phyloP scores from a whole-genome alignment of 2,329 filamentous ascomycete species.

The Aspergillus amoenus region DNA sequence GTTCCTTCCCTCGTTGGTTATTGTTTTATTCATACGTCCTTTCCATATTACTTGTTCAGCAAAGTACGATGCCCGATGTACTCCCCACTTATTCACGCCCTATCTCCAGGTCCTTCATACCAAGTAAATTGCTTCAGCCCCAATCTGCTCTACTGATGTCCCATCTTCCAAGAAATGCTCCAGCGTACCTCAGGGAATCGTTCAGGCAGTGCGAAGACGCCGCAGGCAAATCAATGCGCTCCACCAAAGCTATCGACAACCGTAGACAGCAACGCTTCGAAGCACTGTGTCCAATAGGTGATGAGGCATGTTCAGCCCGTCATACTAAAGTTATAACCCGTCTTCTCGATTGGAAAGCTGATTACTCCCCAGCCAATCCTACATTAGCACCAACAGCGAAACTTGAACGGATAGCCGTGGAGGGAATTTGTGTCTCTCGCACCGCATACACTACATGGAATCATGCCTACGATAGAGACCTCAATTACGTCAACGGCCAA shows the following conservation, averaged over 20 bases:
- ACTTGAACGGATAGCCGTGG: conserved; percentile 24
- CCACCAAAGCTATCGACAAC: background rate
- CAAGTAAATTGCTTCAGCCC: background rate
- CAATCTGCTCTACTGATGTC: background rate
- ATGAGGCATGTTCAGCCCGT: background rate
- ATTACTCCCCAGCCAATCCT: conserved; percentile 11
- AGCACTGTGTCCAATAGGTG: conserved; percentile 24
- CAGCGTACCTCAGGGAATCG: background rate
- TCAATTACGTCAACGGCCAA: conserved; percentile 9
- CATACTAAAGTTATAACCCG: conserved; percentile 25
- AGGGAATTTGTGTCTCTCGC: conserved; percentile 23
- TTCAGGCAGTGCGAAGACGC: conserved; percentile 16
- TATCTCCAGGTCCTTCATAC: background rate
- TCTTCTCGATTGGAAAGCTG: conserved; percentile 26
- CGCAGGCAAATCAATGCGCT: conserved; percentile 7
- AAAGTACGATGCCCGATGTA: background rate
- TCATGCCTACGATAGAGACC: background rate
- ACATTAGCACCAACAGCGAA: conserved; percentile 25
- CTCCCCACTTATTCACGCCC: background rate
- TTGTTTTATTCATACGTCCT: background rate
- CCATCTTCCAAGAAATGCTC: background rate
- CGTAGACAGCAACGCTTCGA: conserved; percentile 21
- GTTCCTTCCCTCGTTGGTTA: background rate
- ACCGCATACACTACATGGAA: conserved; percentile 20
- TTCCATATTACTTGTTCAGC: background rate